These are phyloP conservation scores for Paramecium sonneborni DNA, from an alignment of 73 alveolate genomes.

Conservation along the genomic window DNA sequence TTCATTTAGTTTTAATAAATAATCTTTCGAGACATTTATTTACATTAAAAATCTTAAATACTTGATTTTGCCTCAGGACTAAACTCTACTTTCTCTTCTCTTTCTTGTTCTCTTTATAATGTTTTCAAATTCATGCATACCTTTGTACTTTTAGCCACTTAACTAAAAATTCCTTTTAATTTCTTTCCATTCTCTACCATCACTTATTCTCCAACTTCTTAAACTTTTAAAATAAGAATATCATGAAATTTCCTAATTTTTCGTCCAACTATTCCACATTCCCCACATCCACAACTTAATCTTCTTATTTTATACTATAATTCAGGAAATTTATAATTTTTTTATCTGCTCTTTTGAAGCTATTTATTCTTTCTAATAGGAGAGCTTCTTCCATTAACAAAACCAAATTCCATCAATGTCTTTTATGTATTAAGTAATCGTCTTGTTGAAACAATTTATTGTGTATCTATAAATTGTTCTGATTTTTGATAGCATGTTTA, in stretches of 20 bases:
- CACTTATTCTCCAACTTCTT: neutral
- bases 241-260: constrained; percentile 23
- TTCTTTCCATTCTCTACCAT: neutral
- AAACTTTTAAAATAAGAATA: neutral
- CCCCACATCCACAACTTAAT: neutral
- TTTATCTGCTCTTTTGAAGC: neutral
- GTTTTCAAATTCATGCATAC: neutral
- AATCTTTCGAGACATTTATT: neutral
- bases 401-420: neutral
- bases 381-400: neutral
- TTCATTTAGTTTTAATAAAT: neutral
- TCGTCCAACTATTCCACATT: neutral
- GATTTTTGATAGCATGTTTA: neutral
- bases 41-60: neutral
- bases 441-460: neutral
- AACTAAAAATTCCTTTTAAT: neutral
- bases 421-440: neutral
- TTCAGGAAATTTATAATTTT: neutral
- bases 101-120: neutral
- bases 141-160: neutral
- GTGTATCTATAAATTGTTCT: neutral
- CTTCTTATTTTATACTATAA: neutral
- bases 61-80: neutral
- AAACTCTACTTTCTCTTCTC: neutral
- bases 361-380: neutral